Conservation (phyloP, 2,329 filamentous ascomycete species). For the Botrytis tulipae region DNA sequence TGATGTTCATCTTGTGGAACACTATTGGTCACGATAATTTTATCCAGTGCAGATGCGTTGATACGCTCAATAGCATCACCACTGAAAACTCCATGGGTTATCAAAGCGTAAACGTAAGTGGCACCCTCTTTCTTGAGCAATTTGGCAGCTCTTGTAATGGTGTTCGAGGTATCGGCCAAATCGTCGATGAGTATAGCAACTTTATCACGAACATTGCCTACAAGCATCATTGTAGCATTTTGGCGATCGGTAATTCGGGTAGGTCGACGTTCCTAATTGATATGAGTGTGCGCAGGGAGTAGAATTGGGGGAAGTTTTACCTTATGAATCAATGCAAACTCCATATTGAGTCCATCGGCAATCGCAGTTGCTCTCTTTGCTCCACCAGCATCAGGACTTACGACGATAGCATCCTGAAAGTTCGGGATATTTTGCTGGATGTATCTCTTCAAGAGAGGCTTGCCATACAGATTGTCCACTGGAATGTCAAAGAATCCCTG, state of each 20-base stretch:
- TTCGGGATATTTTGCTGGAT: constrained; percentile 76
- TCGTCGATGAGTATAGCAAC: constrained; percentile 92
- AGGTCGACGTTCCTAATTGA: constrained; percentile 74
- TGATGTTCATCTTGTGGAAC: constrained; percentile 85
- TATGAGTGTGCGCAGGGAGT: constrained; percentile 39
- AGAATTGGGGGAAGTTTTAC: constrained; percentile 48
- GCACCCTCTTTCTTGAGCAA: constrained; percentile 95
- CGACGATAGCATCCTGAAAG: constrained; percentile 83
- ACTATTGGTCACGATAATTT: constrained; percentile 91
- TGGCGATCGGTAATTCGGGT: constrained; percentile 85
- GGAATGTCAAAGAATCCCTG: constrained; percentile 99
- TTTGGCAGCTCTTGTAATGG: constrained; percentile 93
- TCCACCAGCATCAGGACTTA: constrained; percentile 93
- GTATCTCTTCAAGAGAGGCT: constrained; percentile 68
- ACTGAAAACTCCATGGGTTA: constrained; percentile 93
- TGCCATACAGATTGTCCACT: constrained; percentile 93
- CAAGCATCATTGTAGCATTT: constrained; percentile 93
- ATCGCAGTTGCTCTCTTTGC: constrained; percentile 95
- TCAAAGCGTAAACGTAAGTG: constrained; percentile 82
- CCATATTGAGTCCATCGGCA: constrained; percentile 87
- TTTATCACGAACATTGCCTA: constrained; percentile 78
- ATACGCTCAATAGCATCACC: constrained; percentile 93
- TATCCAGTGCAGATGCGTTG: constrained; percentile 89
- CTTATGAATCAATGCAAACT: constrained; percentile 98
- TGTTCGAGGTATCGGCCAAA: constrained; percentile 93